A percentile compares a stretch with the other conserved stretches of the same genome.
Conservation (phyloP, 306 rosid species). For the Lagenaria siceraria region DNA sequence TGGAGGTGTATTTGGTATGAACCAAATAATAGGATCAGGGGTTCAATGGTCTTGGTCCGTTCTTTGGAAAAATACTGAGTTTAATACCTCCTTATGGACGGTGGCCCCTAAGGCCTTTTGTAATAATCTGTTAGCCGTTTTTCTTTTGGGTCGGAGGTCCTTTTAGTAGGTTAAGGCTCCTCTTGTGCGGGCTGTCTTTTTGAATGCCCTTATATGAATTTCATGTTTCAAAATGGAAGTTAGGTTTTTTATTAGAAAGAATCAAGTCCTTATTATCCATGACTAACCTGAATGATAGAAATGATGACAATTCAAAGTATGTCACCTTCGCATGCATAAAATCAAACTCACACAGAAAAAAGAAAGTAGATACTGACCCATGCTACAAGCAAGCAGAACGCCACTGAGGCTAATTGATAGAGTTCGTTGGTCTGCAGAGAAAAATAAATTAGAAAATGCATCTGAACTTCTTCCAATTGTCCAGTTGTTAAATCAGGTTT, state of each 20-base stretch:
- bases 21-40: no score
- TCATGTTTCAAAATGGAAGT: background rate
- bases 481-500: background rate
- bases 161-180: background rate
- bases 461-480: background rate
- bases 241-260: background rate
- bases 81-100: background rate
- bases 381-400: constrained; percentile 96
- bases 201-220: background rate
- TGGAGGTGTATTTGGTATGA: background rate
- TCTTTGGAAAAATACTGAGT: background rate
- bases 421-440: constrained; percentile 92
- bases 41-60: no score
- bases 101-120: background rate
- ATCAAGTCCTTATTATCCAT: background rate
- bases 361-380: constrained; percentile 54
- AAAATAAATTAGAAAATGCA: background rate
- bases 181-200: background rate
- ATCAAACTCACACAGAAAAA: background rate
- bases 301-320: background rate
- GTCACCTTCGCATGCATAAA: background rate
- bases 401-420: constrained; percentile 94
- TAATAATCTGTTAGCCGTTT: background rate
- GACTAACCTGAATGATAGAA: background rate
- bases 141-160: background rate